These are phyloP conservation scores for Prunus davidiana DNA, from an alignment of 306 rosid species.

Conservation along the genomic window DNA sequence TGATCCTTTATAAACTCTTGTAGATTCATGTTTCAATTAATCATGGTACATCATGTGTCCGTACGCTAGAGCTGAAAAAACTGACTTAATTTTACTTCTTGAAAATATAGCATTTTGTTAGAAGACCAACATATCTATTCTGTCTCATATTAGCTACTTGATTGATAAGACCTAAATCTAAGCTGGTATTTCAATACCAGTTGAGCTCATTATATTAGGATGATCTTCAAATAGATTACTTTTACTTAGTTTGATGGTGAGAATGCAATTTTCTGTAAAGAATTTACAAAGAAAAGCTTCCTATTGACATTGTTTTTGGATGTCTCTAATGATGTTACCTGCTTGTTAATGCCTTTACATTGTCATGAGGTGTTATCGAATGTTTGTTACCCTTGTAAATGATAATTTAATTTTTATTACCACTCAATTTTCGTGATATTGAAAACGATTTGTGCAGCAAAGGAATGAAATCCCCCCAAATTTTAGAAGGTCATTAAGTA, in stretches of 20 bases:
- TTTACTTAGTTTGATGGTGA: background rate
- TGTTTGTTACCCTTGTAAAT: background rate
- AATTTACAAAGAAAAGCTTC: background rate
- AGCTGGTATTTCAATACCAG: background rate
- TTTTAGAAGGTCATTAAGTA: slow-evolving; percentile 31
- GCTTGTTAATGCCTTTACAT: background rate
- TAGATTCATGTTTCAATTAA: background rate
- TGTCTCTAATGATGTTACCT: background rate
- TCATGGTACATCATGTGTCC: background rate
- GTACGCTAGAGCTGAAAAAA: background rate
- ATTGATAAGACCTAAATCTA: background rate
- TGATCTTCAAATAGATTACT: background rate
- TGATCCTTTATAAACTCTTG: background rate
- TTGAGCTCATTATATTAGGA: background rate
- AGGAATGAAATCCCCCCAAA: slow-evolving; percentile 34
- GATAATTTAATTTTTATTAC: background rate
- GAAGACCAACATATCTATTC: background rate
- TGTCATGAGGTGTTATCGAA: background rate
- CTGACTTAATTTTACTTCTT: background rate
- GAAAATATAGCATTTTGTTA: background rate
- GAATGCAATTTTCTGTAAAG: background rate
- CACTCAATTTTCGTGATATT: background rate
- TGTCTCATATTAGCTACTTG: background rate
- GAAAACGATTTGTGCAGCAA: slow-evolving; percentile 32
- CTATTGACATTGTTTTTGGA: background rate